Base-by-base conservation (phyloP, 2,329 filamentous ascomycete genomes). In the Neonectria neomacrospora region DNA sequence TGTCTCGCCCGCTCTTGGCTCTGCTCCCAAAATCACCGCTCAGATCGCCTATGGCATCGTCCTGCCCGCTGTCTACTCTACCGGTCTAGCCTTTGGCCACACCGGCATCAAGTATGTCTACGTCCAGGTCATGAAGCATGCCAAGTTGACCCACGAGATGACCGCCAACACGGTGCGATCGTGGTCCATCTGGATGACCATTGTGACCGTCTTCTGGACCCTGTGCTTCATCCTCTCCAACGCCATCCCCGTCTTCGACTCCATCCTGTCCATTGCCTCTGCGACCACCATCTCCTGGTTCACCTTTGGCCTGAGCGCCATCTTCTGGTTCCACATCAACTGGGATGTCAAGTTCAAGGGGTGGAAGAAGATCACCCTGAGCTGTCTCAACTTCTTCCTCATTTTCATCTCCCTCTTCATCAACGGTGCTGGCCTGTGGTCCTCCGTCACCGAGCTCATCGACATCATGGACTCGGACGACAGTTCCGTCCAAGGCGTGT, bases 321-420 rank as follows among this genome's bases (percentile, higher is more conserved):
- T 78, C 45, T 76, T 77, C 62, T 78, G 76, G 77, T 74, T 78
- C 69, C 74, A 76, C 68, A 71, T 77, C 61, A 78, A 79, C 73
- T 76, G 75, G 76, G 67, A 73, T 51, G 62, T 71, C 44, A 70
- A 73, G 53, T 75, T 76, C 50, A 68, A 52, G 51, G 68, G 58
- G 58, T 70, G 67, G 72, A 71, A 63, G 54, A 77, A 77, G 63
- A 78, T 73, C 12, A 39, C 61, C 11, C 61, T 76, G 44, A 68
- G 70, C 52, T 67, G 66, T 34, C 18, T 76, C 54, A 79, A 78
- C 52, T 64, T 58, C 12, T 71, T 76, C 53, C 73, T 77, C 28
- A 74, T 78, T 22, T 23, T 71, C 45, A 74, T 75, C 51, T 71
- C 75, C 14, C 56, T 78, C 30, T 78, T 78, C 57, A 76, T 78